Evolutionary conservation across 2,329 filamentous ascomycete species (phyloP), one percentile per base, ranked within the genome.

Genomic region (Teratosphaeria viscida): DNA sequence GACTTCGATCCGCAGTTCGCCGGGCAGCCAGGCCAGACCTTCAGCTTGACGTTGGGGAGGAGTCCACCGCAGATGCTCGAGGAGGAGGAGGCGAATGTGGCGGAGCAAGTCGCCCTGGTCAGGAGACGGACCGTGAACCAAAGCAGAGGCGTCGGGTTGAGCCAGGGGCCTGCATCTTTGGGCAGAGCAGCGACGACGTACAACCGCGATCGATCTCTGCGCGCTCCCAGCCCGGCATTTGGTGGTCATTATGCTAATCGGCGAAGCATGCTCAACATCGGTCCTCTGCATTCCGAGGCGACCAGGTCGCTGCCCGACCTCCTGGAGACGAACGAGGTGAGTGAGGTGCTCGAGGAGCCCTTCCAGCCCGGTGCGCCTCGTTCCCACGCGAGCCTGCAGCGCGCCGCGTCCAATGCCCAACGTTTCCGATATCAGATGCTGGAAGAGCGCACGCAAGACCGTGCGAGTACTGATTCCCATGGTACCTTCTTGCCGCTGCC

Each of bases 401-500:
- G 72, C n/a, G 71, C 72, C 26, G 71, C 72, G 19, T 88, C 86
- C 23, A 88, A 88, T 54, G 82, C 83, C n/a, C 89, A 85, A 65
- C 83, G 87, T 59, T 82, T 84, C 59, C 79, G 86, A n/a, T 82
- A 88, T 66, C 85, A 86, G 53, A 79, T 79, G 4, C 78, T 83
- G 2, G 78, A 83, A 23, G 79, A 81, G 60, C 65, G 68, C 39
- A 81, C 79, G 35, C 81, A 82, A 27, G 70, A 71, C 37, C 64
- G 67, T 35, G 62, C 66, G 53, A 68, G 65, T 55, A 62, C 62
- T 0, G 89, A 92, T 70, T 87, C 87, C 10, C 87, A 89, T 67
- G 88, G 89, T 66, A 90, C 87, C 84, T 87, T 90, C n/a, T 85
- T 89, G 11, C 87, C 89, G 5, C 87, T 90, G 27, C 89, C 89